Evolutionary conservation across 306 rosid species (phyloP).

Genomic region (Argentina anserina): DNA sequence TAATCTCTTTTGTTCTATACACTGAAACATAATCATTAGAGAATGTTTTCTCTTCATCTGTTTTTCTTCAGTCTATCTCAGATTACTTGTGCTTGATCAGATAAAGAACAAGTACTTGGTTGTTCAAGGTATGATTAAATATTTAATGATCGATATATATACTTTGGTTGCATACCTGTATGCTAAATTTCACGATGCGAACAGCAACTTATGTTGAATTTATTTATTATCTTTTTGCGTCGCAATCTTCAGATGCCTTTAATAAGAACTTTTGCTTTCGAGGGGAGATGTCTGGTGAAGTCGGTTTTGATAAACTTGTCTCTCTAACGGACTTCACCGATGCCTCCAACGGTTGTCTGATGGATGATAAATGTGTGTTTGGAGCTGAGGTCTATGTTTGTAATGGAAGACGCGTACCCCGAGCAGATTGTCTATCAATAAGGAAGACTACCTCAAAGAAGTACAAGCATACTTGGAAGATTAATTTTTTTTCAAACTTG

Average conservation of each 20-base stretch:
- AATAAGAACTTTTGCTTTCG: neutral
- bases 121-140: neutral
- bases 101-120: neutral
- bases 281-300: neutral
- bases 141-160: neutral
- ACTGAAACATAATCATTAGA: no score
- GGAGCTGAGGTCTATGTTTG: slow-evolving; percentile 54
- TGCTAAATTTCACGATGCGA: neutral
- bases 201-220: neutral
- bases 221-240: neutral
- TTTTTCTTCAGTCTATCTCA: neutral
- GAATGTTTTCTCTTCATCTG: no score
- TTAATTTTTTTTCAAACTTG: neutral
- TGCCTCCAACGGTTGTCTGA: neutral
- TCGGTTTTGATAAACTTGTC: neutral
- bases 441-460: neutral
- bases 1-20: no score
- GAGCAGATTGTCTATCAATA: neutral
- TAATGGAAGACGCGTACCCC: slow-evolving; percentile 20
- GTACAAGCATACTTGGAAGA: slow-evolving; percentile 15
- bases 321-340: neutral
- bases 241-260: neutral
- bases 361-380: neutral
- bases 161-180: neutral
- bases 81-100: neutral